A percentile compares a stretch with the other conserved stretches of the same genome.
Conservation (phyloP, 768 basidiomycete species). For the Trametopsis cervina region DNA sequence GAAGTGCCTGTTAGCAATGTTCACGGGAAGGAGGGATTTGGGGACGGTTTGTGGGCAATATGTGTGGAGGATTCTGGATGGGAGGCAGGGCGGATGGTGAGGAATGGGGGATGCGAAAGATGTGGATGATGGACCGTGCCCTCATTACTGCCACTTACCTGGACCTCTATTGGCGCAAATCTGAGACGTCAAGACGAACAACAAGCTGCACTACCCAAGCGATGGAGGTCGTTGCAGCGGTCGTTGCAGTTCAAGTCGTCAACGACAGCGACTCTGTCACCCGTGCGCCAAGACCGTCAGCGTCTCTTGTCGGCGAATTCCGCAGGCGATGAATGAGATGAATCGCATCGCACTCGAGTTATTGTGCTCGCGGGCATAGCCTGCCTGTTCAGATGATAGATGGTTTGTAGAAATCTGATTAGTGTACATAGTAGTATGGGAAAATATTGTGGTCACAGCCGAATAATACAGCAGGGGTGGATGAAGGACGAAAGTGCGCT, state of each 20-base stretch:
- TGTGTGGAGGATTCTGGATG: slow-evolving; percentile 14
- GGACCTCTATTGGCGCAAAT: not conserved
- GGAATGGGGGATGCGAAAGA: slow-evolving; percentile 16
- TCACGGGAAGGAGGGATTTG: slow-evolving; percentile 15
- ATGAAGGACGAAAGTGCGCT: not conserved
- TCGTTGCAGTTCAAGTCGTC: slow-evolving; percentile 4
- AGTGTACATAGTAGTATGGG: no score
- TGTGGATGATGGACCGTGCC: slow-evolving; percentile 11
- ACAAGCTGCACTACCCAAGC: not conserved
- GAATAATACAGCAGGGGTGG: no score
- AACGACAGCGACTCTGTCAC: not conserved
- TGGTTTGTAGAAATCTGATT: no score
- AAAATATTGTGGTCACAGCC: no score
- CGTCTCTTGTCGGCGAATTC: slow-evolving; percentile 1
- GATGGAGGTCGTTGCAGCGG: slow-evolving; percentile 5
- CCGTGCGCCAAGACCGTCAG: not conserved
- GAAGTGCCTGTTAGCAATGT: slow-evolving; percentile 23
- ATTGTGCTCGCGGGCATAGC: no score
- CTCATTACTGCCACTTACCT: slow-evolving; percentile 15
- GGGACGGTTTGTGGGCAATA: slow-evolving; percentile 17
- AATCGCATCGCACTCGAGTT: no score
- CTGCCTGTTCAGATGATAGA: no score
- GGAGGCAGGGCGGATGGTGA: slow-evolving; percentile 26
- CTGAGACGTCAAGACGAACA: not conserved
- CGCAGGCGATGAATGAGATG: no score